Evolutionary conservation across 1,284 basidiomycete species (phyloP).

Genomic region (Cryptococcus sp.): DNA sequence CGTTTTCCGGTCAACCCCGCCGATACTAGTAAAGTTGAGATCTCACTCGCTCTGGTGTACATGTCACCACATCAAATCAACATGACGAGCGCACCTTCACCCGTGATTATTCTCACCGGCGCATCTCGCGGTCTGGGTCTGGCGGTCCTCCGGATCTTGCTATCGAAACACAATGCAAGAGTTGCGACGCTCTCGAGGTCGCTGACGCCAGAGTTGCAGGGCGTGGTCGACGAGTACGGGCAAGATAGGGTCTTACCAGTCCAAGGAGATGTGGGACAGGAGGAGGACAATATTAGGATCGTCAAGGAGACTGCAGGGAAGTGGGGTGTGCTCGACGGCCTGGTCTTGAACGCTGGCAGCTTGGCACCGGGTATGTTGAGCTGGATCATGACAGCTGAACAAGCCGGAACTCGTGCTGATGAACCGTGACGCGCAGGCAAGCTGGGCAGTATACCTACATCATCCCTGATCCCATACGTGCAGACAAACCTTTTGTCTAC

Average conservation of each 20-base stretch:
- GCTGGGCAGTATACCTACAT: slow-evolving; percentile 32
- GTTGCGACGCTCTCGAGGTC: slow-evolving; percentile 58
- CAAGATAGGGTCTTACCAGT: slow-evolving; percentile 33
- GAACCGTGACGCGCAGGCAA: slow-evolving; percentile 23
- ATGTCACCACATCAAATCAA: not conserved
- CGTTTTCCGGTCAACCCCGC: slow-evolving; percentile 1
- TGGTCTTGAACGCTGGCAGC: slow-evolving; percentile 58
- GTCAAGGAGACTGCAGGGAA: slow-evolving; percentile 51
- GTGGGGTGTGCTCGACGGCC: slow-evolving; percentile 55
- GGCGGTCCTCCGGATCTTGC: slow-evolving; percentile 52
- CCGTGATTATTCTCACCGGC: slow-evolving; percentile 50
- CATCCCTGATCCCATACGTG: slow-evolving; percentile 37
- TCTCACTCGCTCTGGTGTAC: no score
- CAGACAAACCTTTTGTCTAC: slow-evolving; percentile 58
- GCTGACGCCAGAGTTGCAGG: slow-evolving; percentile 50
- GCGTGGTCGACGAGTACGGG: slow-evolving; percentile 41
- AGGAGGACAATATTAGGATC: slow-evolving; percentile 40
- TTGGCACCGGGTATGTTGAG: slow-evolving; percentile 44
- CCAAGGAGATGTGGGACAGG: slow-evolving; percentile 55
- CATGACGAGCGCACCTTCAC: slow-evolving; percentile 21
- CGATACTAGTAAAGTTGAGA: not conserved
- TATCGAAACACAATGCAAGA: slow-evolving; percentile 47
- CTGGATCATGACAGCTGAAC: not conserved
- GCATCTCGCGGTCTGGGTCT: slow-evolving; percentile 58
- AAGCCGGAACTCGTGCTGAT: not conserved